Evolutionary conservation across 108 stramenopile species (phyloP), one percentile per base, ranked within the genome.

Genomic region (Nitzschia sp.): DNA sequence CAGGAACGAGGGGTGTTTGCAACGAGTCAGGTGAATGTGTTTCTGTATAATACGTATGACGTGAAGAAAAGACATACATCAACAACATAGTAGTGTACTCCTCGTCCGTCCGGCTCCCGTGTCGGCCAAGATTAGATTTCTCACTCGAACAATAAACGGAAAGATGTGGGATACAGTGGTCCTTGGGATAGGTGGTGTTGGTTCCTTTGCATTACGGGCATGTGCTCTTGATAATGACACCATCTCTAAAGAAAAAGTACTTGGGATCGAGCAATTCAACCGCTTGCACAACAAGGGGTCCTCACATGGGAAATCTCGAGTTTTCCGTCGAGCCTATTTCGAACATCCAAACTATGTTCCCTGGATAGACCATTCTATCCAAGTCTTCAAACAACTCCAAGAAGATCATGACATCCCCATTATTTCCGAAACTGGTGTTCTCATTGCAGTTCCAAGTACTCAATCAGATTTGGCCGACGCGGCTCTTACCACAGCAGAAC

Each of bases 321-420:
- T 83, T 15, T 83, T 63, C 57, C 81, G 81, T n/a, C 72, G 60
- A 10, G 81, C 81, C 0, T 83, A 83, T 21, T 83, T 79, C 72
- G 81, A 83, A 55, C 73, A 78, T 51, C 56, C 70, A 9, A 60
- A 56, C 19, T 83, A 83, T 54, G 78, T 83, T 8, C 81, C 81
- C 6, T 76, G 69, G 67, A 68, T 81, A 55, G 22, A 73, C 41
- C 70, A 59, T 70, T 77, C 76, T 34, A 41, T 67, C 7, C 12
- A 70, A 41, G 71, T 58, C n/a, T 80, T 80, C 48, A 39, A 40
- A 29, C 41, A 63, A 20, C 41, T 80, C 7, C 14, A 53, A n/a
- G 12, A 65, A 58, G 41, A 64, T 29, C 41, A 63, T n/a, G 22
- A 44, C 11, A 20, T 54, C 6, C 21, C 52, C 5, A 72, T 78